Conservation (phyloP, 345 rosid species). For the Gossypium ekmanianum region DNA sequence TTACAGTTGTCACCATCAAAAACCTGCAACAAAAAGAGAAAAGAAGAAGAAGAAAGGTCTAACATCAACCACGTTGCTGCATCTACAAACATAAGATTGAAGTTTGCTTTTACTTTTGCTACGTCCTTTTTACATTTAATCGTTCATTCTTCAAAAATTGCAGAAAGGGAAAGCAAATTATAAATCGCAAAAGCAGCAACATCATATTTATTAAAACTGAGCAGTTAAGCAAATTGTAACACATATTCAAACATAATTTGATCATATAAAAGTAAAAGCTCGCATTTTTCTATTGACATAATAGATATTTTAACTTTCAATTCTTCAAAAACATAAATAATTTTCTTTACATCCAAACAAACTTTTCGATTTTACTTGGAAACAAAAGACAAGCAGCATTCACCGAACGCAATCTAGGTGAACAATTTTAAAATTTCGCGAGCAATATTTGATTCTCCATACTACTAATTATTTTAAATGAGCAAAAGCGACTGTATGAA, state of each 20-base stretch:
- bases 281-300: background rate
- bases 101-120: background rate
- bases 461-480: no score
- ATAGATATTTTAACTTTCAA: background rate
- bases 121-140: background rate
- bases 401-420: no score
- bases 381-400: background rate
- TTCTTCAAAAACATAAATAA: background rate
- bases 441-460: no score
- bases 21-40: conserved; percentile 45
- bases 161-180: background rate
- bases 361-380: background rate
- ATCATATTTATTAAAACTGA: background rate
- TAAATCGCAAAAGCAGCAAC: background rate
- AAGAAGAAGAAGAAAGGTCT: background rate
- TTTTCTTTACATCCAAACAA: background rate
- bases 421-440: no score
- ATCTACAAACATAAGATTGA: background rate
- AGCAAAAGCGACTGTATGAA: background rate
- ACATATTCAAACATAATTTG: background rate
- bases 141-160: background rate
- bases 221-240: background rate
- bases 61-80: background rate
- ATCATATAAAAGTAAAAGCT: background rate
- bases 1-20: conserved; percentile 75